These are phyloP conservation scores for Delitschia confertaspora DNA, from an alignment of 495 filamentous ascomycete species.

Conservation along the genomic window DNA sequence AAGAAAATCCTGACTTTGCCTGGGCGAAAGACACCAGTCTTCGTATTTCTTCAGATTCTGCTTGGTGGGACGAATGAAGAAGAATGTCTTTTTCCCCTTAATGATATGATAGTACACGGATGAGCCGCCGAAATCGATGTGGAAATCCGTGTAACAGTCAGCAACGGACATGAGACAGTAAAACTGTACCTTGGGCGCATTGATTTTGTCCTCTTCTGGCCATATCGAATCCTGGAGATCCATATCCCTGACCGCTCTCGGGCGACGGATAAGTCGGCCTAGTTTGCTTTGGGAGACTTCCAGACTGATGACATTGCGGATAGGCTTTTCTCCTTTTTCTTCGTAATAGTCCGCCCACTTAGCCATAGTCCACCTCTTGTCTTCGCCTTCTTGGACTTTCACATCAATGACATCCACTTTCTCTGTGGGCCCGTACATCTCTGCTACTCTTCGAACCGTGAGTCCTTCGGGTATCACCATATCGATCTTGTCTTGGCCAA, in stretches of 20 bases:
- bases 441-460: slow-evolving; percentile 56
- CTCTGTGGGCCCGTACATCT: slow-evolving; percentile 58
- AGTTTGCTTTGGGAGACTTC: slow-evolving; percentile 63
- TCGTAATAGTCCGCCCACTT: slow-evolving; percentile 73
- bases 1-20: slow-evolving; percentile 62
- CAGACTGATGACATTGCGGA: slow-evolving; percentile 69
- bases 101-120: slow-evolving; percentile 73
- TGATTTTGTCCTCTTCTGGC: slow-evolving; percentile 53
- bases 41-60: slow-evolving; percentile 70
- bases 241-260: slow-evolving; percentile 61
- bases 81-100: slow-evolving; percentile 68
- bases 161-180: slow-evolving; percentile 74
- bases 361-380: slow-evolving; percentile 61
- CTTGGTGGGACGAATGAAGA: slow-evolving; percentile 68
- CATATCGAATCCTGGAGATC: slow-evolving; percentile 67
- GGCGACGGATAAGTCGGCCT: slow-evolving; percentile 56
- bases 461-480: slow-evolving; percentile 66
- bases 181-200: slow-evolving; percentile 57
- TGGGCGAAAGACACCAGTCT: slow-evolving; percentile 65
- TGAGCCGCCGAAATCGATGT: slow-evolving; percentile 73
- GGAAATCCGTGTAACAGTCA: slow-evolving; percentile 72
- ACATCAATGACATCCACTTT: slow-evolving; percentile 68
- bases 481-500: slow-evolving; percentile 58
- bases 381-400: slow-evolving; percentile 62
- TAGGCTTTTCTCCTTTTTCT: slow-evolving; percentile 49